Evolutionary conservation across 2,329 filamentous ascomycete species (phyloP), one percentile per base, ranked within the genome.

Genomic region (Ophiostoma quercus): DNA sequence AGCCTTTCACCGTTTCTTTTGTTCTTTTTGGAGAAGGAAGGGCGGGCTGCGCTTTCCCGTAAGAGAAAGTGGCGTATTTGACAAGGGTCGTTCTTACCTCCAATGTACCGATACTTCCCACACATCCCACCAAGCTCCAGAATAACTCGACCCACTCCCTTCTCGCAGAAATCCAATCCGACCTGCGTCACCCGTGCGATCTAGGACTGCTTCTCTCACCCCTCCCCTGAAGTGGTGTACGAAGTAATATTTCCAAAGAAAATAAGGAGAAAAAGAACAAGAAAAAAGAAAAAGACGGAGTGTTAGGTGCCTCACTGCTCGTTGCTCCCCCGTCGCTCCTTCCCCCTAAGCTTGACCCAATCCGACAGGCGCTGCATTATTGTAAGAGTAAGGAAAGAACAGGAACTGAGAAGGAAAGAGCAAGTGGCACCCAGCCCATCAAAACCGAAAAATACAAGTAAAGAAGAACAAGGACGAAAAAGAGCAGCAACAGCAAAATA

Each of bases 291-390:
- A 66, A 43, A 66, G 9, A 43, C 62, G 34, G 32, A 39, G 51
- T 25, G n/a, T 11, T 22, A 60, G 67, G 16, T 22, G 22, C n/a
- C 22, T 63, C 37, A 25, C 37, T 67, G 60, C 41, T 47, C 34
- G 68, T 69, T 69, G 66, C 66, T 71, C 70, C 67, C 57, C 70
- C 70, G 68, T 71, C 70, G 68, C 66, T 71, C 68, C 60, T 68
- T 19, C 51, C 66, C 68, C 70, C 43, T 66, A 41, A 57, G 19
- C 66, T 62, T 69, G 41, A 39, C 70, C 70, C 51, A 69, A 68
- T 69, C 25, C 66, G 70, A 69, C 66, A 66, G 51, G 3, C 67
- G 43, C 60, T 67, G 67, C 69, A 66, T 66, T 47, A 66, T 66
- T 47, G 65, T 22, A 67, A 29, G 25, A 29, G 25, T 29, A 54